These are phyloP conservation scores for Bipolaris zeicola DNA, from an alignment of 2,329 filamentous ascomycete genomes.

Conservation along the genomic window DNA sequence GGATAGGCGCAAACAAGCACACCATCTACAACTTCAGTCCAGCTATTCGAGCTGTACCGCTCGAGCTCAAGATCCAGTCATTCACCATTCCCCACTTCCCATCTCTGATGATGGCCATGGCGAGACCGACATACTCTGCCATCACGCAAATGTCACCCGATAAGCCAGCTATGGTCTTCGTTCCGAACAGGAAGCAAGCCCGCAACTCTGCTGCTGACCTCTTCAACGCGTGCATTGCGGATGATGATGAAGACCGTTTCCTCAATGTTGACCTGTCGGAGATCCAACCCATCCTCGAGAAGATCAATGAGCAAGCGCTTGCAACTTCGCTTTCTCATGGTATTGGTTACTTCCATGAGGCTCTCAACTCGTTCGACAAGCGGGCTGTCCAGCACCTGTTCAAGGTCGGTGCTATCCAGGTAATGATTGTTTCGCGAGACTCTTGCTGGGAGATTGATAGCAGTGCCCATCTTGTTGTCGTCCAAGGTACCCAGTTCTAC, in stretches of 20 bases:
- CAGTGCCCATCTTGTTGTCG: conserved; percentile 85
- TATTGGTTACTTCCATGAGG: conserved; percentile 97
- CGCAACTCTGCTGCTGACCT: conserved; percentile 85
- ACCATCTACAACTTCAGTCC: conserved; percentile 99
- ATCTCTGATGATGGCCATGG: conserved; percentile 98
- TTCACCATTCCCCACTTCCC: conserved; percentile 97
- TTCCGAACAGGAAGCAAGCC: conserved; percentile 91
- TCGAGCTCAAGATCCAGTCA: conserved; percentile 93
- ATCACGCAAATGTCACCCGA: conserved; percentile 86
- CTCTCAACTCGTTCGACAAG: conserved; percentile 85
- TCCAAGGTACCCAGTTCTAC: conserved; percentile 98
- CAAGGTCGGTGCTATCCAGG: conserved; percentile 84
- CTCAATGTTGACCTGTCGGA: conserved; percentile 83
- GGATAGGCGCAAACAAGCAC: conserved; percentile 97
- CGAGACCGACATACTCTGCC: conserved; percentile 87
- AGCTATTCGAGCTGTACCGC: conserved; percentile 81
- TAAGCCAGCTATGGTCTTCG: conserved; percentile 89
- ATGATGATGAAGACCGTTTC: conserved; percentile 93
- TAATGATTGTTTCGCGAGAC: conserved; percentile 81
- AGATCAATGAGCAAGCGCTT: conserved; percentile 83
- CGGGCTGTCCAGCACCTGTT: conserved; percentile 93
- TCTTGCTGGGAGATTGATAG: conserved; percentile 95
- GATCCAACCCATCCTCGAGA: conserved; percentile 78
- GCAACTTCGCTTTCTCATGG: conserved; percentile 91
- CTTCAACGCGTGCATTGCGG: conserved; percentile 82